phyloP scores from a whole-genome alignment of 2,329 filamentous ascomycete genomes.

The Diaporthe citri region DNA sequence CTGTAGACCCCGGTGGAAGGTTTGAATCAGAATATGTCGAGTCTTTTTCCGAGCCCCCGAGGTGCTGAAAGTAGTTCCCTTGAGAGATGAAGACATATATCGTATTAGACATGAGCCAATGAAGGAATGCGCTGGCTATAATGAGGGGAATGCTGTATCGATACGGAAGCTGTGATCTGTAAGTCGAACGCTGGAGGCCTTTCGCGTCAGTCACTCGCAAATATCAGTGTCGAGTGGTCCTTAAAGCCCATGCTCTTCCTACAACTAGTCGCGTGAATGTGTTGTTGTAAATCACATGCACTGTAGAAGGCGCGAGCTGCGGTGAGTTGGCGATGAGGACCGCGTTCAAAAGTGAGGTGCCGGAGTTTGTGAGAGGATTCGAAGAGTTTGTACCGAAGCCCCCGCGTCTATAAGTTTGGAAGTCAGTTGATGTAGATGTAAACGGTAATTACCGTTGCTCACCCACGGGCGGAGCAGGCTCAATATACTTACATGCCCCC shows the following conservation, averaged over 20 bases:
- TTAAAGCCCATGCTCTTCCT: background rate
- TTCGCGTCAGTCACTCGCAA: background rate
- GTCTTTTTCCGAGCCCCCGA: background rate
- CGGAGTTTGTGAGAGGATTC: background rate
- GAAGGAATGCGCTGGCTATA: background rate
- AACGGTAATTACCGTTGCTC: background rate
- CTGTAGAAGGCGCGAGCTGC: background rate
- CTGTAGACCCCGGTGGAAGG: background rate
- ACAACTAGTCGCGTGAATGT: background rate
- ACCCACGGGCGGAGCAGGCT: background rate
- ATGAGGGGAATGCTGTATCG: background rate
- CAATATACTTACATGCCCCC: background rate
- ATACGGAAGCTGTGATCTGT: background rate
- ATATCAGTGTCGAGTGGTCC: background rate
- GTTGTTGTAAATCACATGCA: background rate
- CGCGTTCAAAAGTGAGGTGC: background rate
- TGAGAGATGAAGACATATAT: background rate
- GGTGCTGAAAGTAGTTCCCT: background rate
- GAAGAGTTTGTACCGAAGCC: background rate
- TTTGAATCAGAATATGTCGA: background rate
- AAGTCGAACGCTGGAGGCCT: background rate
- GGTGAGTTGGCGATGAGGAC: background rate
- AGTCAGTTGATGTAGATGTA: background rate
- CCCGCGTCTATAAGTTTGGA: background rate
- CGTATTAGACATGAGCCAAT: background rate